Evolutionary conservation across 495 filamentous ascomycete genomes (phyloP), one percentile per base, ranked within the genome.

Genomic region (Penicillium manginii): DNA sequence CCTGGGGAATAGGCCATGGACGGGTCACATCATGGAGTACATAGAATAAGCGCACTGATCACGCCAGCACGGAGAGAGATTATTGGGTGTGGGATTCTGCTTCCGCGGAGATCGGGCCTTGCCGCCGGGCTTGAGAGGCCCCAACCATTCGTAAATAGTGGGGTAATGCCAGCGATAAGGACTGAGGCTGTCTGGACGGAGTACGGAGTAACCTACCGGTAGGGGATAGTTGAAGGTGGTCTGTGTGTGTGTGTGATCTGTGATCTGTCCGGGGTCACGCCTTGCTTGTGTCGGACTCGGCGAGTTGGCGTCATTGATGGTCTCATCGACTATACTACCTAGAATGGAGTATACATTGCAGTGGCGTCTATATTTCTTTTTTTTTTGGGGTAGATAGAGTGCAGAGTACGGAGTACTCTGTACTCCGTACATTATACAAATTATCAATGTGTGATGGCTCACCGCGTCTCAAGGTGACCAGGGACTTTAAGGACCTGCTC

Each of bases 101-200:
- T 29, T 58, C 64, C 64, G 64, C 64, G 64, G 64, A 67, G 61
- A 67, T 64, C 64, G 58, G 55, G 54, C 49, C 54, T 56, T 67
- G 55, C 61, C 61, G 64, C 47, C 43, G 45, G 26, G 26, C 26
- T 29, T 8, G 26, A 29, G 26, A 29, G 26, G 26, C 26, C 26
- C 26, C 26, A 29, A 29, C 26, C 26, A 29, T 29, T 8, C 26
- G 26, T n/a, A n/a, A 55, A 31, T 52, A 60, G 61, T 64, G 58
- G 61, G 54, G 58, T 54, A 39, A 2, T 12, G 35, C 4, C 35
- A 14, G 48, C 32, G 55, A 57, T 55, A 57, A 57, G 62, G 29
- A 19, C 15, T 45, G 42, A 45, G 18, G 42, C 18, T 21, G 17
- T 19, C 18, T 19, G 15, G 15, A 18, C 17, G 18, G n/a, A n/a